Base-by-base conservation (phyloP, 371 early-diverging fungal genomes). In the Dentiscutata heterogama region DNA sequence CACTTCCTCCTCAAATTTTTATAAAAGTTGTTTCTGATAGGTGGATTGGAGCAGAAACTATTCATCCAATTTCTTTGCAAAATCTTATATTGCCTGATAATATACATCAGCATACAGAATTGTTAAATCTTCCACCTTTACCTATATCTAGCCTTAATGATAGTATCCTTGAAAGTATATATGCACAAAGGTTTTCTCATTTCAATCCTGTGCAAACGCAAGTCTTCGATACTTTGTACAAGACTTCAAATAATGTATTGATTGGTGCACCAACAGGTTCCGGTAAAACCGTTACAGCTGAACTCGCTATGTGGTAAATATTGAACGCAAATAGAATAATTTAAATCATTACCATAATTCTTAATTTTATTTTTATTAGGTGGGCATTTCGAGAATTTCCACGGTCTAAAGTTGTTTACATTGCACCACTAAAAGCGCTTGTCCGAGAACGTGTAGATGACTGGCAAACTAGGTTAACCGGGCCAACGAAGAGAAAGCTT, bases 171-270 rank as follows among this genome's bases (percentile, higher is more conserved):
- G 97, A 97, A 81, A 92, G 84, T 25, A 95, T 96, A 67, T 98
- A 95, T 82, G 83, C 88, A 13, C 83, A 90, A 82, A 90, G 96
- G 31, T 97, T 98, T 85, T 86, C 92, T 11, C 94, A 95, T 83
- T 99, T 99, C 86, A 99, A 99, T 85, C 97, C 97, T 0, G 95
- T 99, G 6, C 99, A 99, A 88, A 98, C 99, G 0, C 96, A 97
- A 84, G 94, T 99, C 60, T 99, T 99, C 91, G 95, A 98, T 82
- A 95, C 98, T 0, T 90, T 99, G 14, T 99, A 99, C 85, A 90
- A 93, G 61, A 93, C 96, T 6, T 83, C 91, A 8, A 90, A 94
- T 72, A 99, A 99, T 86, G 91, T 95, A 3, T 88, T 99, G 2
- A 90, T 99, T 7, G 99, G 97, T 83, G 99, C 99, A 3, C 99